Percentiles rank a stretch among this genome's conserved stretches.
phyloP scores from a whole-genome alignment of 345 rosid species.

The Hibiscus syriacus region DNA sequence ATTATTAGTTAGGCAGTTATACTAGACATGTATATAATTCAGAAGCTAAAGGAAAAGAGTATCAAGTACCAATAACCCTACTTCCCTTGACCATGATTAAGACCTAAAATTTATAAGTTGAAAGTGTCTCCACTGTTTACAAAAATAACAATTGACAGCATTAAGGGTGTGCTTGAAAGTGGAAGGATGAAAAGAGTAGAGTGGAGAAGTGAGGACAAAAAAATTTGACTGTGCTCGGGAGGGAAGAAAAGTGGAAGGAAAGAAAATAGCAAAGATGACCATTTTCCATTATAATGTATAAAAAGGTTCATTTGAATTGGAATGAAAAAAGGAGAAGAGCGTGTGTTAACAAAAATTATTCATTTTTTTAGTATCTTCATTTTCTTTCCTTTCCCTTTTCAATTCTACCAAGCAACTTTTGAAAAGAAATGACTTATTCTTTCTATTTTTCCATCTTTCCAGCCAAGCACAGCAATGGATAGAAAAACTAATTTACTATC shows the following conservation, averaged over 20 bases:
- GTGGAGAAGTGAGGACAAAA: background rate
- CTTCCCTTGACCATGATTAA: background rate
- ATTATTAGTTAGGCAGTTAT: background rate
- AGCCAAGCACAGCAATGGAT: background rate
- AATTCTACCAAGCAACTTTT: background rate
- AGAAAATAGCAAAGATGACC: background rate
- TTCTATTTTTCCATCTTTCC: background rate
- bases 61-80: background rate
- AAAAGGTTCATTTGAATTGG: background rate
- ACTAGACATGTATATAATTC: background rate
- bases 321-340: background rate
- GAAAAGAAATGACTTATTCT: background rate
- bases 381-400: background rate
- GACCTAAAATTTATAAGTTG: background rate
- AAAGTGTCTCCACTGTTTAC: background rate
- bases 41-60: background rate
- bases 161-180: background rate
- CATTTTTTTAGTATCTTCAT: no score
- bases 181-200: background rate
- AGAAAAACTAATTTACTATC: background rate
- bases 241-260: background rate
- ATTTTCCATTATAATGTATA: background rate
- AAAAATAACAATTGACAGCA: background rate
- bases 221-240: background rate
- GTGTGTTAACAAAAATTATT: background rate